Evolutionary conservation across 371 early-diverging fungal species (phyloP), one percentile per base, ranked within the genome.

Genomic region (Umbelopsis sp.): DNA sequence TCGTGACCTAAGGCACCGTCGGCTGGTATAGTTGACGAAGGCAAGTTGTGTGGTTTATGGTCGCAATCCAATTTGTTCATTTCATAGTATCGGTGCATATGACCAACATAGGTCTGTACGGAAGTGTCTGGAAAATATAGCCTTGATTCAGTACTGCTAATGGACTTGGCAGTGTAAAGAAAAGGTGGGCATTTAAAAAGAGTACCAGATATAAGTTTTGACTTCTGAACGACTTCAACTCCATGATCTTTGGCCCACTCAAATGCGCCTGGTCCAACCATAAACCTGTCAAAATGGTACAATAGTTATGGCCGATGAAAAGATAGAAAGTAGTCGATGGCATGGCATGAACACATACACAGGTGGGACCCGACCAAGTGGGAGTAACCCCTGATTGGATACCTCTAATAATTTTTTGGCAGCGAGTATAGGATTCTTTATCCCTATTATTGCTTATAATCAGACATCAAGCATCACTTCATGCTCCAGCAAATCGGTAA

Each of bases 311-410:
- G 50, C 24, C 29, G 4, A 29, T 29, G 8, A 53, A 29, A 32
- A 53, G 32, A 4, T 25, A 12, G 8, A 29, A 3, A 29, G 29
- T 29, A 22, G 22, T 22, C 22, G 22, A 22, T 22, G 22, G 22
- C 53, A n/a, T 35, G 11, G 37, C 29, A 50, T 29, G 4, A 18
- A 25, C 72, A 25, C 72, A 69, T 78, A 78, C 83, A 94, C 82
- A 1, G 95, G 94, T 11, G 93, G 91, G 4, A 94, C 86, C 38
- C 92, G 75, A 11, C 96, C 95, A 0, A 80, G 72, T 0, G 81
- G 71, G 7, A 83, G 20, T 12, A 86, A 79, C 0, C 89, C 88
- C 48, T 70, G 63, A 44, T 78, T 74, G 4, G 80, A 72, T 12
- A 79, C 76, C 8, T 76, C 45, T 4, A 90, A 66, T 46, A 93